These are phyloP conservation scores for Neofusicoccum sp. DNA, from an alignment of 2,329 filamentous ascomycete genomes.

Conservation along the genomic window DNA sequence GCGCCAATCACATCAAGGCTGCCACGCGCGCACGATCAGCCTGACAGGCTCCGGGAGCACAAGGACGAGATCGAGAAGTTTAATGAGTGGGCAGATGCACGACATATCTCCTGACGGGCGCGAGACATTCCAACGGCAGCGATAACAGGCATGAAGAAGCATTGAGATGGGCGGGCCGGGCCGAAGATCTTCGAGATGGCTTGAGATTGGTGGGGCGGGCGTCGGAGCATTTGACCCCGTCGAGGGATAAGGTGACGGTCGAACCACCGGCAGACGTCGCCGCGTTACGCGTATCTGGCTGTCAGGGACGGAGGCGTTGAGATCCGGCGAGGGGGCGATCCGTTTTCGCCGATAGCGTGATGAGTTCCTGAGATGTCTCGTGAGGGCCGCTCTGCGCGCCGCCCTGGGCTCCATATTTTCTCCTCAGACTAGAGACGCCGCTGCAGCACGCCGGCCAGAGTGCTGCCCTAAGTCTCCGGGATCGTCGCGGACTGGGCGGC, in stretches of 20 bases:
- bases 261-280: constrained; percentile 3
- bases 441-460: not conserved
- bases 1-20: not conserved
- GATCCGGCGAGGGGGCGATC: not conserved
- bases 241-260: not conserved
- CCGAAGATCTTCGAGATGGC: constrained; percentile 13
- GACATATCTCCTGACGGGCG: not conserved
- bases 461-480: not conserved
- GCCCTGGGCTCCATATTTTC: constrained; percentile 1
- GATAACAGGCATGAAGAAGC: constrained; percentile 1
- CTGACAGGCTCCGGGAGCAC: not conserved
- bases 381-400: not conserved
- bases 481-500: not conserved
- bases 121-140: constrained; percentile 1
- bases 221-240: not conserved
- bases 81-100: too few relatives aligned
- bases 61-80: not conserved
- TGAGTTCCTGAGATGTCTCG: constrained; percentile 5
- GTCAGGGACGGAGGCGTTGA: not conserved
- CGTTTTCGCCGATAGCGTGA: constrained; percentile 8
- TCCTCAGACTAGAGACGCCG: not conserved
- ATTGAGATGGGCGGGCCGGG: constrained; percentile 12
- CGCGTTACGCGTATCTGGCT: not conserved
- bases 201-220: not conserved
- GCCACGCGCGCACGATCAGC: not conserved